Base-by-base conservation (phyloP, 306 rosid species). In the Pyrus betulifolia region DNA sequence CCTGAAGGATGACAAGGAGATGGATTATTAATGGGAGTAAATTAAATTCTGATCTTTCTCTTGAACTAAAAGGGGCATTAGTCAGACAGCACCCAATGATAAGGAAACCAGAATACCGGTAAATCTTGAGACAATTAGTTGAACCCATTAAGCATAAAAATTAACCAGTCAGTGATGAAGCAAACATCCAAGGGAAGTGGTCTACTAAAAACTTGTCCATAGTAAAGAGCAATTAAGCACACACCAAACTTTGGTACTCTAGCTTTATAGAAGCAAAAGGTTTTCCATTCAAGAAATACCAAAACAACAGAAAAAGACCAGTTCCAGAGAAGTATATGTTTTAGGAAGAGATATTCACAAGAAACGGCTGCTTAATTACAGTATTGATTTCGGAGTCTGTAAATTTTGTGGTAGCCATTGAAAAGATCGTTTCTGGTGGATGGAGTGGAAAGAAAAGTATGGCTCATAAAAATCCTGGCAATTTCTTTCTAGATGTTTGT, bases 1-100 rank as follows among this genome's bases (percentile, higher is more conserved):
- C 88, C 98, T 94, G 85, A 78, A 62, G 81, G 68, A 81, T 64
- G 40, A 76, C 64, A 76, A 84, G 71, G 74, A 70, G 61, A 80
- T 65, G 74, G 64, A n/a, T 49, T 60, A 67, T 40, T 54, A 67
- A 71, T 63, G 69, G 63, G 83, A 70, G 49, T 23, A 52, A 69
- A 67, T 27, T 62, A 52, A 67, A 64, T 6, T 7, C 33, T 42
- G 28, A 80, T 72, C 60, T 9, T 25, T 10, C 14, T 46, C 70
- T 79, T 38, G n/a, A 70, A 52, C 40, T 31, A 33, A 80, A 71
- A 40, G n/a, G 44, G 28, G 38, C 40, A 64, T 38, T 49, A 22
- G 23, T n/a, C 70, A 19, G 30, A 38, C 14, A 2, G 59, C 63
- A 57, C 31, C 68, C 35, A 69, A 78, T 19, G 73, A 60, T 78